Percentiles rank a stretch among this genome's conserved stretches.
Conservation (phyloP, 371 early-diverging fungal genomes). For the Apophysomyces sp. region DNA sequence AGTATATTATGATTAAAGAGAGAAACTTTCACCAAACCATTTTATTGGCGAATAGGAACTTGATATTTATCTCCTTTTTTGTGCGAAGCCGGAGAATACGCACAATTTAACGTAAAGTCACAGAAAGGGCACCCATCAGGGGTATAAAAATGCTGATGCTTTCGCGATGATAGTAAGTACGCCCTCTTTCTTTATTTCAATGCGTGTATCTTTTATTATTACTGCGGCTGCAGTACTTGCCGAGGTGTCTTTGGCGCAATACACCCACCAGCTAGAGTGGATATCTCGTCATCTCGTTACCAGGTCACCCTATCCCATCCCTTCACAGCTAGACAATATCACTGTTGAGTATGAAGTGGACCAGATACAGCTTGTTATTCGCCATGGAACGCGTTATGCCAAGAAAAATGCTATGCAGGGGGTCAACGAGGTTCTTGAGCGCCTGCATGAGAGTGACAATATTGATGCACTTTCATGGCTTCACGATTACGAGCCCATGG, state of each 20-base stretch:
- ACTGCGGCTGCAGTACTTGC: background rate
- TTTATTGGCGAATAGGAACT: too few species aligned
- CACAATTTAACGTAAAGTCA: background rate
- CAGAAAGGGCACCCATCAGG: background rate
- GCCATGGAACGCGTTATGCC: slow-evolving; percentile 36
- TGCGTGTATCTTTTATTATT: background rate
- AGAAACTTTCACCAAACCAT: too few species aligned
- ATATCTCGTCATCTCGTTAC: background rate
- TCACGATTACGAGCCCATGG: slow-evolving; percentile 12
- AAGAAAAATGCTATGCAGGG: slow-evolving; percentile 12
- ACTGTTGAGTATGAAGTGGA: slow-evolving; percentile 2
- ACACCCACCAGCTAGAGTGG: slow-evolving; percentile 1
- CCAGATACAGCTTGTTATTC: slow-evolving; percentile 29
- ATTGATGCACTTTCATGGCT: slow-evolving; percentile 14
- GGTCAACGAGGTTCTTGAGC: slow-evolving; percentile 10
- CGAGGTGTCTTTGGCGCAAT: background rate
- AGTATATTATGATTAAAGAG: too few species aligned
- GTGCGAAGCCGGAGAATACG: background rate
- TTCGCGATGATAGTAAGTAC: background rate
- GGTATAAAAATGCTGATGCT: background rate
- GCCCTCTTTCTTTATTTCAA: background rate
- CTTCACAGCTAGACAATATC: background rate
- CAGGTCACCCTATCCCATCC: background rate
- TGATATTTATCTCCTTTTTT: too few species aligned
- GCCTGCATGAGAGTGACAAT: slow-evolving; percentile 10